phyloP scores from a whole-genome alignment of 257 asterid species.

The Rhazya stricta region DNA sequence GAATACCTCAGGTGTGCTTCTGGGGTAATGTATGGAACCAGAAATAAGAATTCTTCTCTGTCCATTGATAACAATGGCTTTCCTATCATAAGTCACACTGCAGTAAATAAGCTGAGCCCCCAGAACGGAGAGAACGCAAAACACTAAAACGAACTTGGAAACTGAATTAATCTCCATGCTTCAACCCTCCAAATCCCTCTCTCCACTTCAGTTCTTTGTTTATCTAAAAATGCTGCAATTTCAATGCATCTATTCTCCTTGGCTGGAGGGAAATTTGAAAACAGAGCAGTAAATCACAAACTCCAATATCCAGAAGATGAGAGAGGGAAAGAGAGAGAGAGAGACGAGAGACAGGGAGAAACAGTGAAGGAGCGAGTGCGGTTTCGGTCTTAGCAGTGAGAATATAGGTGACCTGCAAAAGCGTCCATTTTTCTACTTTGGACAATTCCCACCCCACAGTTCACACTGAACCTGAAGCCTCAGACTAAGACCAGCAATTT shows the following conservation, averaged over 20 bases:
- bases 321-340: slow-evolving; percentile 12
- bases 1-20: slow-evolving; percentile 91
- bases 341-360: slow-evolving; percentile 11
- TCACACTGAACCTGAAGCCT: slow-evolving; percentile 2
- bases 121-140: slow-evolving; percentile 37
- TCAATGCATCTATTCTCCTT: slow-evolving; percentile 16
- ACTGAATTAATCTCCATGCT: slow-evolving; percentile 33
- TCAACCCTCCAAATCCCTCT: slow-evolving; percentile 13
- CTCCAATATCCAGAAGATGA: slow-evolving; percentile 25
- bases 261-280: slow-evolving; percentile 26
- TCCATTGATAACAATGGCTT: slow-evolving; percentile 62
- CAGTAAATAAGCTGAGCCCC: slow-evolving; percentile 55
- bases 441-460: slow-evolving; percentile 11
- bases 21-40: slow-evolving; percentile 89
- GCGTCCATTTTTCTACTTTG: slow-evolving; percentile 23
- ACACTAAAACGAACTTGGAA: slow-evolving; percentile 43
- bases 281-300: slow-evolving; percentile 13
- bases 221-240: slow-evolving; percentile 8
- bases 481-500: slow-evolving; percentile 24
- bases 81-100: slow-evolving; percentile 66
- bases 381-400: slow-evolving; percentile 12
- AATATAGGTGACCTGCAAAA: slow-evolving; percentile 28
- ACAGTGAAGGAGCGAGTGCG: background rate
- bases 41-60: slow-evolving; percentile 74
- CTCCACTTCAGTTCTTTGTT: slow-evolving; percentile 15